Conservation (phyloP, 805 yeast species). For the Barnettozyma californica region DNA sequence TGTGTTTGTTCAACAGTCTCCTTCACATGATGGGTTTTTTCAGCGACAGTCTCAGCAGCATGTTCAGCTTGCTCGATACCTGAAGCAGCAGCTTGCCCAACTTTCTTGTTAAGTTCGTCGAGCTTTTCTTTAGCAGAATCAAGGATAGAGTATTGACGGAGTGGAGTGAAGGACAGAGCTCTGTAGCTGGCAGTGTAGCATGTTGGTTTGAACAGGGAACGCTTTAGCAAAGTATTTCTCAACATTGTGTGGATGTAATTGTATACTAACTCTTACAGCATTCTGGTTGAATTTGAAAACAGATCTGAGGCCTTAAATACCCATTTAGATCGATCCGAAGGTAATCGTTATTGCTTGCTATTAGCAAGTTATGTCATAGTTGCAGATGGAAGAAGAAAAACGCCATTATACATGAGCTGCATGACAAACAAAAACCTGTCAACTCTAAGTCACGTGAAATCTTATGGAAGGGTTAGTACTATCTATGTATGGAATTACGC, state of each 20-base stretch:
- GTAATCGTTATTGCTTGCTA: not conserved
- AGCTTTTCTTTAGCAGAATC: constrained; percentile 21
- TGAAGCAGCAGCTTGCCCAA: constrained; percentile 23
- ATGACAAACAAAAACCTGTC: not conserved
- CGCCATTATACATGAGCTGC: not conserved
- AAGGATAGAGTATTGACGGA: constrained; percentile 17
- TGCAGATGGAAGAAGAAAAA: not conserved
- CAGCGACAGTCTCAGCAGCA: constrained; percentile 10
- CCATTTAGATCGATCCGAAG: not conserved
- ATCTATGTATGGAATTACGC: no score
- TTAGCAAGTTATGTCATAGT: not conserved
- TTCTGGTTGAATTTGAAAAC: not conserved
- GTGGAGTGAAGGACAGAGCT: constrained; percentile 2
- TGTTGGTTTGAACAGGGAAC: not conserved
- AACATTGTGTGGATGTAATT: not conserved
- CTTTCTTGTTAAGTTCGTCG: constrained; percentile 19
- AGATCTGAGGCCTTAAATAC: not conserved
- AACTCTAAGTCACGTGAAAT: no score
- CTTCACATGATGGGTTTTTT: constrained; percentile 4
- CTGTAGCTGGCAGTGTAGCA: not conserved
- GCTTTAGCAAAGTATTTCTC: not conserved
- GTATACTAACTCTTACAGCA: not conserved
- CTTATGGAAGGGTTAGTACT: no score
- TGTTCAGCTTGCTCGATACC: constrained; percentile 18
- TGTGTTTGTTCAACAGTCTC: constrained; percentile 1